Base-by-base conservation (phyloP, 768 basidiomycete genomes). In the Fistulinella prunicolor region DNA sequence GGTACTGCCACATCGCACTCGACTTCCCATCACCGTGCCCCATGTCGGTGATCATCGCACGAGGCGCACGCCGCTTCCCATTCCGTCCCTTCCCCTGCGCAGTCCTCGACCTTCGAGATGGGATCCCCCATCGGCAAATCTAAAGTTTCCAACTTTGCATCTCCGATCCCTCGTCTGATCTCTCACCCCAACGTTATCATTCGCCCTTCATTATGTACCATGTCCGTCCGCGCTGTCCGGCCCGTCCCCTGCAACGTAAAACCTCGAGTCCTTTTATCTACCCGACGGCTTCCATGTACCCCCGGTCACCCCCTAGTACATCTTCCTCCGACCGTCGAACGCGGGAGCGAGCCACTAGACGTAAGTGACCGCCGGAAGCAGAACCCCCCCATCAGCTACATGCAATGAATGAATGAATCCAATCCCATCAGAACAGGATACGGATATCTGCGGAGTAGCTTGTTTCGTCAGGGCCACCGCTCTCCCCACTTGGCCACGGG, bases 271-370 rank as follows among this genome's bases (percentile, higher is more conserved):
- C 32, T 20, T 46, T 41, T 45, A 55, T 54, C 34, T 47, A 14
- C 42, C 42, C 47, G 38, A 41, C 24, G 17, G 30, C 48, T 50
- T 59, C 57, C 44, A 43, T 42, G 26, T 47, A 35, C 62, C 62
- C 63, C 63, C 62, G 42, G 59, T 4, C 61, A 64, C 64, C 56
- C 38, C 29, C 45, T 38, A 28, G 26, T 52, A 51, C 59, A 53
- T 43, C 44, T 17, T 47, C 19, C 29, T 53, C 44, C 54, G 49
- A 49, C 58, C 54, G 51, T 58, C 50, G 24, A 55, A 52, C 56
- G 55, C 64, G 64, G 64, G 54, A 68, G 64, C 64, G 64, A 65
- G 59, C 53, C 50, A 59, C 54, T 34, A 50, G 52, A 66, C 64
- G 64, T 66, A 66, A 66, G 55, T 61, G 59, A 60, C 49, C 56